Base-by-base conservation (phyloP, 768 basidiomycete genomes). In the Trametes elegans region DNA sequence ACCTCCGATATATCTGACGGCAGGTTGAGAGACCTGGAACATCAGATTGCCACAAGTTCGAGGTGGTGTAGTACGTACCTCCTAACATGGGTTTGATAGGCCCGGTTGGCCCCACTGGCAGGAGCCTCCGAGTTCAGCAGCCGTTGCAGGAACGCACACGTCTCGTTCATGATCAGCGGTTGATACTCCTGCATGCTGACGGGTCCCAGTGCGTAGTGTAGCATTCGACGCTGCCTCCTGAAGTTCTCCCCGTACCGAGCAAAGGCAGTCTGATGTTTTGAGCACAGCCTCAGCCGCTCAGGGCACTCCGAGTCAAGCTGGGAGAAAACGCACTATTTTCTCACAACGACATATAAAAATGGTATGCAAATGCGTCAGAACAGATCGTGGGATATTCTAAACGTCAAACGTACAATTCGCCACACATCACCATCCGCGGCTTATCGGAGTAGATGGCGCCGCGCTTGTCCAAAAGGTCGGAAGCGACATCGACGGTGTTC, bases 391-490 rank as follows among this genome's bases (percentile, higher is more conserved):
- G 8, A 18, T 7, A 5, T 14, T 5, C 19, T 16, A 10, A 31
- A 10, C 18, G 1, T 7, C 31, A 16, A 24, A 82, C 84, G 62
- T 62, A 88, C 79, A 89, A 74, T 52, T 90, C 87, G 19, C 82
- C 80, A 10, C 71, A 73, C 88, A 90, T 89, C 39, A 86, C 74
- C 26, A 88, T 71, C 23, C 73, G 71, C 0, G 85, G 85, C 65
- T 84, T 87, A 69, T 89, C 89, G 10, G 88, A 82, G 65, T 90
- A 90, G 23, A 88, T 82, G 8, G 78, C 72, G 6, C 87, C 85
- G 26, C 81, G 78, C 63, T 81, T 85, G 50, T 90, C 88, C 60
- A 91, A 71, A 50, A 91, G 70, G 26, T 89, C 87, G 36, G 74
- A 72, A 0, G 77, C 78, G 0, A 76, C 82, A 35, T 85, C 77